Percentiles rank a stretch among this genome's conserved stretches.
These are phyloP conservation scores for Colletotrichum sp. DNA, from an alignment of 2,329 filamentous ascomycete genomes.

Conservation along the genomic window DNA sequence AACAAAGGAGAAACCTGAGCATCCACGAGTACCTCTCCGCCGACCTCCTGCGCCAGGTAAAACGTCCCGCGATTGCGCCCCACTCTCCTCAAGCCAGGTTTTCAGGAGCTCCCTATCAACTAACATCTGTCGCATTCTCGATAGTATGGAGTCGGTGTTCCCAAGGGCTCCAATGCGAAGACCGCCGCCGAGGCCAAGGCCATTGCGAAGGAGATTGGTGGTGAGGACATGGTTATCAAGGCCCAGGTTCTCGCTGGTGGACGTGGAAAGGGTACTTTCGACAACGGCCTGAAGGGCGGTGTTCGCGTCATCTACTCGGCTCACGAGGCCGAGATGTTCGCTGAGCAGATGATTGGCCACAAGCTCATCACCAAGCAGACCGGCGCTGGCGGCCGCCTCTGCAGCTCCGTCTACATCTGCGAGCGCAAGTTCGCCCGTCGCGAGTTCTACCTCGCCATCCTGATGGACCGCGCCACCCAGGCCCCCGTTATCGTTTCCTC, in stretches of 20 bases:
- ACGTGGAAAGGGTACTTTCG: slow-evolving; percentile 96
- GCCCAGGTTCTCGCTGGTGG: slow-evolving; percentile 98
- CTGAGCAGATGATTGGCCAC: slow-evolving; percentile 99
- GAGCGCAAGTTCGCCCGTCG: slow-evolving; percentile 99
- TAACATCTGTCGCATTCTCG: slow-evolving; percentile 22
- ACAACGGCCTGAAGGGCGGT: slow-evolving; percentile 98
- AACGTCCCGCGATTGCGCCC: slow-evolving; percentile 10
- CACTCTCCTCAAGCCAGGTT: slow-evolving; percentile 16
- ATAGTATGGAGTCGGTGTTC: slow-evolving; percentile 93
- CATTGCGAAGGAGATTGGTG: slow-evolving; percentile 88
- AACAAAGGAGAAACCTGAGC: slow-evolving; percentile 89
- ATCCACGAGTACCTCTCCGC: slow-evolving; percentile 99
- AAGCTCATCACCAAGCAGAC: slow-evolving; percentile 99
- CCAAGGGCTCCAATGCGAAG: slow-evolving; percentile 86
- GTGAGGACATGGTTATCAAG: slow-evolving; percentile 99
- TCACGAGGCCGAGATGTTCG: slow-evolving; percentile 95
- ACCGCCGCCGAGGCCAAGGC: slow-evolving; percentile 86
- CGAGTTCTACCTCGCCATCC: slow-evolving; percentile 98
- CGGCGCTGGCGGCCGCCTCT: slow-evolving; percentile 88
- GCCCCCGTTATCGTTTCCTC: slow-evolving; percentile 95
- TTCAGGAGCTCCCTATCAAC: slow-evolving; percentile 5
- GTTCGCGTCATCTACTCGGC: slow-evolving; percentile 99
- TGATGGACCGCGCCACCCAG: slow-evolving; percentile 96
- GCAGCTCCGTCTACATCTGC: slow-evolving; percentile 98
- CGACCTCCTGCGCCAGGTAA: slow-evolving; percentile 81